These are phyloP conservation scores for Delphinella strobiligena DNA, from an alignment of 2,329 filamentous ascomycete species.

Conservation along the genomic window DNA sequence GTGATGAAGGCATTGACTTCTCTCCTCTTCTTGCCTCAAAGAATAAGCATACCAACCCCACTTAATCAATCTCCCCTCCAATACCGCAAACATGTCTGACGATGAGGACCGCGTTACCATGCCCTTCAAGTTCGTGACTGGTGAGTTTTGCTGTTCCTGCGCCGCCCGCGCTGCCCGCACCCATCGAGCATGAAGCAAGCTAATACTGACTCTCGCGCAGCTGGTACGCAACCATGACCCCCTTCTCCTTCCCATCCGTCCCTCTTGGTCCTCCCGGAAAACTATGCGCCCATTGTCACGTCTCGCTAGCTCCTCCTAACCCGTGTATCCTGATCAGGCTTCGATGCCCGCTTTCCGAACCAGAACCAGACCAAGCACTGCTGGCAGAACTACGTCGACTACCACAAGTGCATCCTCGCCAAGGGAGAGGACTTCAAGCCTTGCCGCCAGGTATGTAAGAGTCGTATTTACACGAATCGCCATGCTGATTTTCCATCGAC, in stretches of 20 bases:
- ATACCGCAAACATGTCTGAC: conserved; percentile 71
- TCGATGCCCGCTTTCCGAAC: conserved; percentile 98
- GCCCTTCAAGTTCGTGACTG: conserved; percentile 99
- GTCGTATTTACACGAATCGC: no score
- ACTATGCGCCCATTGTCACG: not conserved
- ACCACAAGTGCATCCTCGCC: conserved; percentile 98
- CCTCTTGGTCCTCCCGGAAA: not conserved
- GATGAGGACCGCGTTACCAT: conserved; percentile 85
- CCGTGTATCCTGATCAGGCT: conserved; percentile 48
- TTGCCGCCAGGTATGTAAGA: conserved; percentile 92
- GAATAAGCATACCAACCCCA: conserved; percentile 9
- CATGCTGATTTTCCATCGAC: no score
- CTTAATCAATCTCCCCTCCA: conserved; percentile 9
- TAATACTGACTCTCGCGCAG: conserved; percentile 11
- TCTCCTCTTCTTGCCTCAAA: no score
- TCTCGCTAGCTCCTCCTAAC: conserved; percentile 4
- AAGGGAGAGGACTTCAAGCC: conserved; percentile 98
- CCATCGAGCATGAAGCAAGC: conserved; percentile 11
- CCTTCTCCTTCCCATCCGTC: not conserved
- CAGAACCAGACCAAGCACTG: conserved; percentile 98
- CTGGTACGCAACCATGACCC: conserved; percentile 17
- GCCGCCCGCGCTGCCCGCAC: conserved; percentile 21
- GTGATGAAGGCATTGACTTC: no score
- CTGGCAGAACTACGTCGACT: conserved; percentile 99
- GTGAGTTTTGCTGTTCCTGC: conserved; percentile 56